Evolutionary conservation across 176 grass and related monocot species (phyloP).

Genomic region (Chloris gayana): DNA sequence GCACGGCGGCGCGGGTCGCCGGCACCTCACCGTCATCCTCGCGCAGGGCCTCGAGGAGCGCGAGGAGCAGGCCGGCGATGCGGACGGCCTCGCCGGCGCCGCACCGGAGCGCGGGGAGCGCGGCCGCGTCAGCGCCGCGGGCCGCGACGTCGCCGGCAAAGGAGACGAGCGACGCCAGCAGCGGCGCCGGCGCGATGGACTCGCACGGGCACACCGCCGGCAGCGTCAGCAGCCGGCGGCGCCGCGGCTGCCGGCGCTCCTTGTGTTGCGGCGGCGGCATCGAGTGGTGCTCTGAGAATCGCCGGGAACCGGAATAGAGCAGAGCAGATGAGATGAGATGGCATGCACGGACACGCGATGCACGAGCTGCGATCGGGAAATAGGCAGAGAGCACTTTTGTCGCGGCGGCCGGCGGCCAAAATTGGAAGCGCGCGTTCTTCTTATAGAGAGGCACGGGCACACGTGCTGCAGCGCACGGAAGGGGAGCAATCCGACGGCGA

Average conservation of each 20-base stretch:
- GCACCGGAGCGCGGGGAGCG: conserved; percentile 52
- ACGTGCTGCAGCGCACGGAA: background rate
- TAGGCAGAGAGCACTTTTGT: background rate
- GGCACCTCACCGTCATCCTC: too few species aligned
- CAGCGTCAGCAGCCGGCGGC: conserved; percentile 48
- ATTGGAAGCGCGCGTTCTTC: conserved; percentile 1
- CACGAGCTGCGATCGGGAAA: background rate
- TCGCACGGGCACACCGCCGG: conserved; percentile 72
- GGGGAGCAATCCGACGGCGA: background rate
- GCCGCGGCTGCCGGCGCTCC: conserved; percentile 9
- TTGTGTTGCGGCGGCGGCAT: background rate
- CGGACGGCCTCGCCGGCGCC: conserved; percentile 55
- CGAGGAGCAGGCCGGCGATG: conserved; percentile 51
- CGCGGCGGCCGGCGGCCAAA: conserved; percentile 36
- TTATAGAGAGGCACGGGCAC: conserved; percentile 9
- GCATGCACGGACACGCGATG: background rate
- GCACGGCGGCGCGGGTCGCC: conserved; percentile 5
- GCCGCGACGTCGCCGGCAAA: conserved; percentile 43
- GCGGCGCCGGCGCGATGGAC: conserved; percentile 44
- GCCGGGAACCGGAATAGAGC: background rate
- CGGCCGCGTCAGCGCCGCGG: background rate
- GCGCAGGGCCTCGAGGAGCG: conserved; percentile 54
- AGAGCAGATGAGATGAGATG: background rate
- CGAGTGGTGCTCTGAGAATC: too few species aligned
- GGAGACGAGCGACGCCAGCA: conserved; percentile 49